Evolutionary conservation across 768 basidiomycete species (phyloP), one percentile per base, ranked within the genome.

Genomic region (Paxillus involutus): DNA sequence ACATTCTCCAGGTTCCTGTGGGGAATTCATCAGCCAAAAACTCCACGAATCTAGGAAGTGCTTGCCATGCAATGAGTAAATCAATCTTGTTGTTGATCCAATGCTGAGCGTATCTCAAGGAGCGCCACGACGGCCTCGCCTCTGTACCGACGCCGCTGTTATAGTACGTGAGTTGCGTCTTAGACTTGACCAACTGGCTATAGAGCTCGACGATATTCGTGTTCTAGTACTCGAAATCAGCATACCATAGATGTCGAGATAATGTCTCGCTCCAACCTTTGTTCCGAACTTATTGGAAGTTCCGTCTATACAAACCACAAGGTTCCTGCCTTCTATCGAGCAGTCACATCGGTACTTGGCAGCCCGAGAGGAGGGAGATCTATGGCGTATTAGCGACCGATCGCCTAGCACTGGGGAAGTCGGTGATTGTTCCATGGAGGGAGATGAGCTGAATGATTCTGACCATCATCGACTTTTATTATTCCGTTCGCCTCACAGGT

Each of bases 111-210:
- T 61, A 71, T 37, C 46, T 55, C 26, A 51, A 49, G 29, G 49
- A 54, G 21, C 49, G 49, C 50, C 53, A 44, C 4, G 49, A 19
- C 0, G 61, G 64, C 32, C 50, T 57, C 0, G 63, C 69, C 26
- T 62, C 66, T 1, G 71, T 72, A 10, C 71, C 71, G n/a, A 72
- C 61, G 4, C 71, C 71, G 40, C 71, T 71, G 40, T 66, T 68
- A 47, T 72, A 72, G 49, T 70, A 72, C 3, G 71, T 69, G 36
- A 65, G 56, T 44, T 72, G 71, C 2, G 35, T 46, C 0, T 57
- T 52, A 30, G 61, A 44, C 44, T 71, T 71, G 21, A 52, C 43
- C 1, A 70, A 24, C 14, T 55, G 63, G 40, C 49, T 56, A 47
- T 71, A 69, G 1, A 71, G 60, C 41, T 70, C 35, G 35, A 35